Conservation (phyloP, 768 basidiomycete species). For the Chalciporus chontae region DNA sequence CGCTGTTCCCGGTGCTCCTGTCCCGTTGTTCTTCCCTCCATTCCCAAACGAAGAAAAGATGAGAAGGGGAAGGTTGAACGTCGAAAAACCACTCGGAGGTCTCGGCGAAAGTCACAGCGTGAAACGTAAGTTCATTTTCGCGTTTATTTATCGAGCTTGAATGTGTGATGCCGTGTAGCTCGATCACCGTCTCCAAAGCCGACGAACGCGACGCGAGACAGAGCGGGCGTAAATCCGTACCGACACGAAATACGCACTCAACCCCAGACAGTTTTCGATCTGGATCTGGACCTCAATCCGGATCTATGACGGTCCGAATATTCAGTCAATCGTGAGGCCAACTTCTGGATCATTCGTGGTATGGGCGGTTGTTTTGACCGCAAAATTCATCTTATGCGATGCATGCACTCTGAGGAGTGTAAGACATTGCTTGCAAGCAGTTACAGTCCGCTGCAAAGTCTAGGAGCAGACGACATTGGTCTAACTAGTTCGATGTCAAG, state of each 20-base stretch:
- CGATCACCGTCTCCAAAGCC: slow-evolving; percentile 59
- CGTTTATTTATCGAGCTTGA: neutral
- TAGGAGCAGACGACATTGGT: too few species aligned
- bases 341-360: too few species aligned
- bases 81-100: slow-evolving; percentile 72
- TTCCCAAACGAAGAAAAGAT: slow-evolving; percentile 92
- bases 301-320: slow-evolving; percentile 49
- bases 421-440: too few species aligned
- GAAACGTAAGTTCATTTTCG: slow-evolving; percentile 46
- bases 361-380: too few species aligned
- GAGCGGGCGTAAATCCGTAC: slow-evolving; percentile 62
- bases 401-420: too few species aligned
- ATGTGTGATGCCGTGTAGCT: slow-evolving; percentile 36
- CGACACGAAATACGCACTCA: slow-evolving; percentile 64
- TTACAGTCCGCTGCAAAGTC: too few species aligned
- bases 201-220: slow-evolving; percentile 43
- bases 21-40: slow-evolving; percentile 82
- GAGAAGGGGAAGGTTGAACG: slow-evolving; percentile 76
- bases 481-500: too few species aligned
- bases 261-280: slow-evolving; percentile 63
- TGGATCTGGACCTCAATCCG: slow-evolving; percentile 83
- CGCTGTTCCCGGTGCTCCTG: slow-evolving; percentile 58
- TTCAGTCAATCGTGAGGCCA: too few species aligned
- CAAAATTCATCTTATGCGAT: too few species aligned
- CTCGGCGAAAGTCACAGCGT: slow-evolving; percentile 84